Evolutionary conservation across 495 filamentous ascomycete species (phyloP).

Genomic region (Podospora pseudopauciseta): DNA sequence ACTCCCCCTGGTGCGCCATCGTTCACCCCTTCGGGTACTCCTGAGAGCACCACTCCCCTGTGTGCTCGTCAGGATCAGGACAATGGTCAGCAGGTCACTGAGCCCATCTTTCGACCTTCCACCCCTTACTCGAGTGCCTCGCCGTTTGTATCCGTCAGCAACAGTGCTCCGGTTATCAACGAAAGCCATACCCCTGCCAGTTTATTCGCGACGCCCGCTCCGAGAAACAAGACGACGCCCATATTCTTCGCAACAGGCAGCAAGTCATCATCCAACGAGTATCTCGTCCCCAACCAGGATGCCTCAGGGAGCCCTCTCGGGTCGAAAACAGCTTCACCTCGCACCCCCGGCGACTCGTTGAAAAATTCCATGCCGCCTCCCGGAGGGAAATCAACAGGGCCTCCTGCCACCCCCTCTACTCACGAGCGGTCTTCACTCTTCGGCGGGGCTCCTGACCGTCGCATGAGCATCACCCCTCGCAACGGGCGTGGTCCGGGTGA

Average conservation of each 20-base stretch:
- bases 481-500: constrained; percentile 57
- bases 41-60: constrained; percentile 29
- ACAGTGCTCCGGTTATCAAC: constrained; percentile 20
- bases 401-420: constrained; percentile 77
- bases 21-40: constrained; percentile 26
- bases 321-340: constrained; percentile 59
- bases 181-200: constrained; percentile 14
- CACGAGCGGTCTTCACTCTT: constrained; percentile 41
- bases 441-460: constrained; percentile 46
- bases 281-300: constrained; percentile 44
- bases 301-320: constrained; percentile 51
- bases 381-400: constrained; percentile 44
- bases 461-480: constrained; percentile 49
- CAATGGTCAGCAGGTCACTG: constrained; percentile 19
- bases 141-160: constrained; percentile 9
- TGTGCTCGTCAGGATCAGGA: constrained; percentile 22
- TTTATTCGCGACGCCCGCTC: constrained; percentile 21
- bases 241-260: constrained; percentile 15
- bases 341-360: constrained; percentile 73
- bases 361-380: constrained; percentile 64
- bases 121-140: constrained; percentile 20
- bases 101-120: constrained; percentile 20
- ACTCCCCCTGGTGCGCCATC: constrained; percentile 30
- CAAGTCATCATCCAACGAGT: constrained; percentile 24
- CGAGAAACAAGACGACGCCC: constrained; percentile 11